Evolutionary conservation across 306 rosid species (phyloP).

Genomic region (Vigna unguiculata): DNA sequence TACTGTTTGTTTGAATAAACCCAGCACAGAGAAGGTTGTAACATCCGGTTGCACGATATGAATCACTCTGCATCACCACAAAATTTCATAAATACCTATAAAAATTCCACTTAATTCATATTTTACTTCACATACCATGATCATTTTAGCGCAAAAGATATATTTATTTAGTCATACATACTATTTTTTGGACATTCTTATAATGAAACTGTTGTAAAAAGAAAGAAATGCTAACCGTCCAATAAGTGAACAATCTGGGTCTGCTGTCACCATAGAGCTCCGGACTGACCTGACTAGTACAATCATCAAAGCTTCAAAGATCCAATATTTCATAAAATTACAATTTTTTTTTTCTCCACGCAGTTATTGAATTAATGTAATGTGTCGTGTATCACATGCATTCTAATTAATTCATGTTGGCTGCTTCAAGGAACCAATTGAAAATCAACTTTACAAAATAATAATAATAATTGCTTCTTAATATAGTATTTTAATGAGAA

Average conservation of each 20-base stretch:
- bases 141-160: too few relatives aligned
- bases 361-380: constrained; percentile 8
- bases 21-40: constrained; percentile 94
- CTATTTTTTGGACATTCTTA: too few relatives aligned
- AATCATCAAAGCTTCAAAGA: constrained; percentile 71
- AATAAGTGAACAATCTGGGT: constrained; percentile 92
- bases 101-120: not conserved
- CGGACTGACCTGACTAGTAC: constrained; percentile 99
- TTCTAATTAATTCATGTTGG: constrained; percentile 15
- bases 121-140: too few relatives aligned
- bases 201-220: not conserved
- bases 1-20: constrained; percentile 79
- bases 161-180: too few relatives aligned
- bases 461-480: not conserved
- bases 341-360: not conserved
- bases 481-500: not conserved
- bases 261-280: constrained; percentile 97
- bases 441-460: not conserved
- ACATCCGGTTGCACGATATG: constrained; percentile 84
- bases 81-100: not conserved
- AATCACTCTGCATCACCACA: constrained; percentile 66
- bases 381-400: constrained; percentile 16
- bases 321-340: constrained; percentile 18
- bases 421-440: constrained; percentile 30
- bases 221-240: constrained; percentile 73